Conservation (phyloP, 495 filamentous ascomycete species). For the Astrothelium subdiscretum region DNA sequence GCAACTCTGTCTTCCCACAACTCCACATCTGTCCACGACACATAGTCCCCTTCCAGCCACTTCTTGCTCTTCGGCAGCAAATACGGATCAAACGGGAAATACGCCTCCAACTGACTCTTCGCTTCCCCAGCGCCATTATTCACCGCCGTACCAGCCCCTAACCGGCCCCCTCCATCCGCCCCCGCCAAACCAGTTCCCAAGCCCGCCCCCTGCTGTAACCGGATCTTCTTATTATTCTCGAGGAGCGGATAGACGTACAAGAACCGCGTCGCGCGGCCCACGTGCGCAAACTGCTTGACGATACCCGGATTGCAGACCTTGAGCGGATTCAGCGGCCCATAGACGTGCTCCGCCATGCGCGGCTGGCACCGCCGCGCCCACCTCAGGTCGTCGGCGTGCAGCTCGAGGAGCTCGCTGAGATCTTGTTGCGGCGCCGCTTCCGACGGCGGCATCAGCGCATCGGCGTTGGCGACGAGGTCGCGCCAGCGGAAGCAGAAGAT, state of each 20-base stretch:
- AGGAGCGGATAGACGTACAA: constrained; percentile 79
- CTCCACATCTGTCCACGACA: constrained; percentile 57
- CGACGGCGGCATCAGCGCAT: constrained; percentile 26
- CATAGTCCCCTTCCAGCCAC: constrained; percentile 79
- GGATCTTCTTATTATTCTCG: constrained; percentile 79
- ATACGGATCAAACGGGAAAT: constrained; percentile 97
- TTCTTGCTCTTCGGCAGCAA: constrained; percentile 69
- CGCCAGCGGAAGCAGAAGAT: constrained; percentile 99
- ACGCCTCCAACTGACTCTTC: constrained; percentile 71
- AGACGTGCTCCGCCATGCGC: constrained; percentile 58
- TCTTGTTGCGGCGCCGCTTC: constrained; percentile 21
- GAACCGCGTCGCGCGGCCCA: constrained; percentile 71
- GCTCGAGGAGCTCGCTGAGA: constrained; percentile 41
- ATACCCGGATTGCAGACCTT: constrained; percentile 93
- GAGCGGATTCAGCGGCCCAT: constrained; percentile 81
- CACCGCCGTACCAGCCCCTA: constrained; percentile 54
- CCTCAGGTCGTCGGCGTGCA: constrained; percentile 48
- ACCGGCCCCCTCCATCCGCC: not conserved
- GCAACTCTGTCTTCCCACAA: constrained; percentile 37
- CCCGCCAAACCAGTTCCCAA: constrained; percentile 9
- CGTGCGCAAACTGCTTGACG: constrained; percentile 78
- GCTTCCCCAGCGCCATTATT: constrained; percentile 49
- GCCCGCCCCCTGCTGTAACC: constrained; percentile 41
- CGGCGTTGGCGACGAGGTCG: constrained; percentile 53
- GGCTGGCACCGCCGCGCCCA: constrained; percentile 68